A percentile compares a stretch with the other conserved stretches of the same genome.
Evolutionary conservation across 2,329 filamentous ascomycete species (phyloP).

Genomic region (Hawksworthiomyces lignivorus): DNA sequence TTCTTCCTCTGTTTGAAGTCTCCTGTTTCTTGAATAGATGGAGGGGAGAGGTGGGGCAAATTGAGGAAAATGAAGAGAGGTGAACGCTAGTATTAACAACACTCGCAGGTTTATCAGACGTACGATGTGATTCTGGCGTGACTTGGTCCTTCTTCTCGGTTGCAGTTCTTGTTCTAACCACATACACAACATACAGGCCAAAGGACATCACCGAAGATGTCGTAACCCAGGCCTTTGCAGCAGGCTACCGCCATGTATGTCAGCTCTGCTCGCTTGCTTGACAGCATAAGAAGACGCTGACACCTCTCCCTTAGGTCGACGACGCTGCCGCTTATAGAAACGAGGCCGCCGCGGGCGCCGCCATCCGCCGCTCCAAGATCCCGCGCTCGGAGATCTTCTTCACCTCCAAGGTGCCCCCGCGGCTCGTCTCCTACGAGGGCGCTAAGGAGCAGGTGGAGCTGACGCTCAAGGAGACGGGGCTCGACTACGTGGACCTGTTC

Average conservation of each 20-base stretch:
- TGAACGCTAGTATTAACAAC: too few species aligned
- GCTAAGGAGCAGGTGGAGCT: constrained; percentile 56
- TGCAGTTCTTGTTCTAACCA: too few species aligned
- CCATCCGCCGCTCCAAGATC: constrained; percentile 45
- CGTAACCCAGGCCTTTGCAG: constrained; percentile 30
- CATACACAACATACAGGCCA: too few species aligned
- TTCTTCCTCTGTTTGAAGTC: not conserved
- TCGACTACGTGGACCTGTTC: constrained; percentile 61
- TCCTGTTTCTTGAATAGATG: too few species aligned
- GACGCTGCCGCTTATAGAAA: constrained; percentile 59
- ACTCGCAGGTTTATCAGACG: too few species aligned
- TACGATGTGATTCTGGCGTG: too few species aligned
- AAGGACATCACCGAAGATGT: constrained; percentile 8
- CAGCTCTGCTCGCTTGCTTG: too few species aligned
- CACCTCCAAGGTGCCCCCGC: constrained; percentile 50
- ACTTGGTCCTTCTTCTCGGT: too few species aligned
- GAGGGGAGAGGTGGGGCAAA: too few species aligned
- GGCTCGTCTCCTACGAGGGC: constrained; percentile 47
- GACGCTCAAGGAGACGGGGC: constrained; percentile 53
- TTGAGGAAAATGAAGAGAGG: too few species aligned
- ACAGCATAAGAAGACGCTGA: too few species aligned
- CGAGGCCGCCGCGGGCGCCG: constrained; percentile 52
- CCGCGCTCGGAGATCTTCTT: constrained; percentile 49
- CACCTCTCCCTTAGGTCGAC: constrained; percentile 38
- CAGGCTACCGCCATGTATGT: constrained; percentile 38